phyloP scores from a whole-genome alignment of 345 rosid genomes.

The Salix suchowensis region DNA sequence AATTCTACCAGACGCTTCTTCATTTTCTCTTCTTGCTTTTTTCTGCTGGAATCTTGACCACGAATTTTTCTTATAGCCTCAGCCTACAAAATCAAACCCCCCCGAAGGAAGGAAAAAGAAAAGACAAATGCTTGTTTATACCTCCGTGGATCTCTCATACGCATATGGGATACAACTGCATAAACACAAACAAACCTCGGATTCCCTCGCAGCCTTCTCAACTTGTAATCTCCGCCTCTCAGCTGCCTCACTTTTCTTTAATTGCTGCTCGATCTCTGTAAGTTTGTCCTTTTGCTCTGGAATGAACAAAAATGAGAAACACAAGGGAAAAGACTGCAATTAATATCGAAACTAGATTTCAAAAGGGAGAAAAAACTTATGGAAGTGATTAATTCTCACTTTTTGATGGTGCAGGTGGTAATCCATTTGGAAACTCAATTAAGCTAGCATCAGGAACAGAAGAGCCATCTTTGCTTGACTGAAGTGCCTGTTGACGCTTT shows the following conservation, averaged over 20 bases:
- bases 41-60: constrained; percentile 86
- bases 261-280: constrained; percentile 75
- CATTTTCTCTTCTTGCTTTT: constrained; percentile 77
- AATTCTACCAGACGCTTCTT: constrained; percentile 80
- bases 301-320: constrained; percentile 9
- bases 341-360: constrained; percentile 9
- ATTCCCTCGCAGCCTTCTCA: constrained; percentile 82
- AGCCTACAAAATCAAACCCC: constrained; percentile 41
- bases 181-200: constrained; percentile 55
- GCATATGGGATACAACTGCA: not conserved
- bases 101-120: not conserved
- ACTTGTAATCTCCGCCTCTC: constrained; percentile 84
- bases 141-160: not conserved
- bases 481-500: constrained; percentile 87
- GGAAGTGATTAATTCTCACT: constrained; percentile 43
- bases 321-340: not conserved
- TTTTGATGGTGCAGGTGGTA: constrained; percentile 89
- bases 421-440: constrained; percentile 84
- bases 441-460: constrained; percentile 41
- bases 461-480: constrained; percentile 62
- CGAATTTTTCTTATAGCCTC: constrained; percentile 93
- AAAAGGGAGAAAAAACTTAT: not conserved
- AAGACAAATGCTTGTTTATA: constrained; percentile 8
- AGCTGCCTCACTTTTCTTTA: constrained; percentile 89
- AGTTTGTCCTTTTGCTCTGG: constrained; percentile 85